Evolutionary conservation across 1,284 basidiomycete species (phyloP), one percentile per base, ranked within the genome.

Genomic region (Leccinum angustisporum): DNA sequence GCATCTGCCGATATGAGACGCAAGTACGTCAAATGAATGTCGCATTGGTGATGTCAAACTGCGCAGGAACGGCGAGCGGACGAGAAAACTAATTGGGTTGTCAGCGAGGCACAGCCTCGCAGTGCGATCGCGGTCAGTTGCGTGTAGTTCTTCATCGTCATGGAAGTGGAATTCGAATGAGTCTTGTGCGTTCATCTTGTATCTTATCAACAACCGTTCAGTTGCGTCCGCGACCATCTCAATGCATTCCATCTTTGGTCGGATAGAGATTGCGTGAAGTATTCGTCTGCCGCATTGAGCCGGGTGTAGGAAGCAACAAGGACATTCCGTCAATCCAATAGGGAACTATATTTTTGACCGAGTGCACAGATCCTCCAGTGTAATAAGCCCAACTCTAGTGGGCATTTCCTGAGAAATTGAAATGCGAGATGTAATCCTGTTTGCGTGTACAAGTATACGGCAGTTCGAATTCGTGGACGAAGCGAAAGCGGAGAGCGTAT

Each of bases 401-500:
- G 75, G 80, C 60, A 83, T 81, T 62, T 87, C 84, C 48, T 78
- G 75, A 57, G 83, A 79, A 67, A 33, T 92, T 87, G 75, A 93
- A 90, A 74, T 90, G 85, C 51, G 87, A 88, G 69, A 97, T 88
- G 71, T 93, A 90, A 74, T 99, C 97, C 56, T 93, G 86, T 70
- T 94, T 93, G 79, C 98, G 94, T 30, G 89, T 87, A 88, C 91
- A 98, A 65, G 21, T 21, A 21, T 21, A 21, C 21, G 21, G 21
- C 21, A 21, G 21, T 21, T 21, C 21, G 21, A 21, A 21, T 21
- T 21, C 21, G 21, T 21, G 21, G 21, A 21, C 21, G 21, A 21
- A 21, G 99, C 99, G 83, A 74, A 89, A 93, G 51, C 88, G 85
- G 43, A 99, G 82, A 58, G 92, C 88, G 62, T 83, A 85, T 4